Conservation (phyloP, 202 grass and related monocot species). For the Sporobolus alterniflorus region DNA sequence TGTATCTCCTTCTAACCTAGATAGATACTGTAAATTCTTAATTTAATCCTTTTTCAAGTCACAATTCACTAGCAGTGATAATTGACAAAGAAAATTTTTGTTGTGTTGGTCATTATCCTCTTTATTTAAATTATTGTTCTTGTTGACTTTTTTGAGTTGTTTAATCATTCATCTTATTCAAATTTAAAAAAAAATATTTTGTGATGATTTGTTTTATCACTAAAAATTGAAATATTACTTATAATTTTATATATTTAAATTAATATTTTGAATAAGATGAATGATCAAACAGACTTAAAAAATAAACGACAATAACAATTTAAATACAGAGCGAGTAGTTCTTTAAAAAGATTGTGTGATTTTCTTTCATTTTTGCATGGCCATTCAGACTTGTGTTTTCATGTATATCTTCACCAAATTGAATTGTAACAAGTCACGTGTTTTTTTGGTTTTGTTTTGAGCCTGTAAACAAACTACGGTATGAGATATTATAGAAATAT, state of each 20-base stretch:
- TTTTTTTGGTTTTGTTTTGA: not conserved
- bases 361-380: not conserved
- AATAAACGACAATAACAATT: no score
- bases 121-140: no score
- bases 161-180: no score
- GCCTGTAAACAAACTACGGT: not conserved
- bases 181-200: no score
- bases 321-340: no score
- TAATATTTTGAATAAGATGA: no score
- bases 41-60: not conserved
- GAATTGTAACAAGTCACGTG: not conserved
- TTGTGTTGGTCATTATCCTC: not conserved
- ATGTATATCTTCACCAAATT: not conserved
- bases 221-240: no score
- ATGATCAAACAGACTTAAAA: no score
- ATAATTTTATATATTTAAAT: no score
- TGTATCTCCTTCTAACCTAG: not conserved
- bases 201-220: no score
- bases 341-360: not conserved
- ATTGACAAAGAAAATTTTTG: not conserved
- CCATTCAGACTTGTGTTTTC: not conserved
- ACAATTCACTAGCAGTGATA: not conserved
- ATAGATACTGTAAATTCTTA: not conserved
- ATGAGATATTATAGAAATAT: not conserved
- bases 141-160: no score